A percentile compares a stretch with the other conserved stretches of the same genome.
Conservation (phyloP, 345 rosid genomes). For the Stellera chamaejasme region DNA sequence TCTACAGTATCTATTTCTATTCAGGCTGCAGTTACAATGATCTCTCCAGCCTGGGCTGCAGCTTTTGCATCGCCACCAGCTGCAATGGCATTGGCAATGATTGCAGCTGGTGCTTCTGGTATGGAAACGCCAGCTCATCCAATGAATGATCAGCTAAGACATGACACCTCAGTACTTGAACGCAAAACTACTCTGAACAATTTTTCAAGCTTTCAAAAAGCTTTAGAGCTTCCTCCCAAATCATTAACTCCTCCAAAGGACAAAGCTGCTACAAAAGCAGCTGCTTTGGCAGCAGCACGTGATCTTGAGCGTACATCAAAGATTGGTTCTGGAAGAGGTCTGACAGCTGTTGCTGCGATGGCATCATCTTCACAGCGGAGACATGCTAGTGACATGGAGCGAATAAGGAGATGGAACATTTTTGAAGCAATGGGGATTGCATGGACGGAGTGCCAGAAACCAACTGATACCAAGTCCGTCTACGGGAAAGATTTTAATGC, state of each 20-base stretch:
- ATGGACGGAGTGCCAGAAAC: conserved; percentile 98
- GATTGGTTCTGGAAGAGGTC: conserved; percentile 99
- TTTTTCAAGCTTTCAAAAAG: conserved; percentile 92
- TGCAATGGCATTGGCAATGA: conserved; percentile 99
- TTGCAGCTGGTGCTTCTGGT: conserved; percentile 99
- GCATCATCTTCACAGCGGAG: conserved; percentile 98
- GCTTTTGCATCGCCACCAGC: conserved; percentile 99
- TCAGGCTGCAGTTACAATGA: conserved; percentile 93
- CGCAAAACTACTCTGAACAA: conserved; percentile 64
- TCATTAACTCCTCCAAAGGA: conserved; percentile 69
- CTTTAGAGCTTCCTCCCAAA: conserved; percentile 51
- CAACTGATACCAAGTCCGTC: conserved; percentile 83
- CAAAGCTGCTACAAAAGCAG: conserved; percentile 96
- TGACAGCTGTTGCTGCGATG: conserved; percentile 90
- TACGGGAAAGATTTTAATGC: conserved; percentile 98
- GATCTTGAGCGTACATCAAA: conserved; percentile 96
- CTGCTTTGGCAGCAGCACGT: conserved; percentile 97
- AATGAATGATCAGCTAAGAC: conserved; percentile 52
- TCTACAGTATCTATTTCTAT: not conserved
- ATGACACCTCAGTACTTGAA: conserved; percentile 81
- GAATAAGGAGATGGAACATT: conserved; percentile 83
- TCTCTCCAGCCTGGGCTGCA: conserved; percentile 96
- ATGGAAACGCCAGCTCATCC: conserved; percentile 65
- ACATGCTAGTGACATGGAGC: conserved; percentile 80
- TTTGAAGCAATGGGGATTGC: conserved; percentile 98